A percentile compares a stretch with the other conserved stretches of the same genome.
These are phyloP conservation scores for Chaetomium globosum DNA, from an alignment of 2,329 filamentous ascomycete species.

Conservation along the genomic window DNA sequence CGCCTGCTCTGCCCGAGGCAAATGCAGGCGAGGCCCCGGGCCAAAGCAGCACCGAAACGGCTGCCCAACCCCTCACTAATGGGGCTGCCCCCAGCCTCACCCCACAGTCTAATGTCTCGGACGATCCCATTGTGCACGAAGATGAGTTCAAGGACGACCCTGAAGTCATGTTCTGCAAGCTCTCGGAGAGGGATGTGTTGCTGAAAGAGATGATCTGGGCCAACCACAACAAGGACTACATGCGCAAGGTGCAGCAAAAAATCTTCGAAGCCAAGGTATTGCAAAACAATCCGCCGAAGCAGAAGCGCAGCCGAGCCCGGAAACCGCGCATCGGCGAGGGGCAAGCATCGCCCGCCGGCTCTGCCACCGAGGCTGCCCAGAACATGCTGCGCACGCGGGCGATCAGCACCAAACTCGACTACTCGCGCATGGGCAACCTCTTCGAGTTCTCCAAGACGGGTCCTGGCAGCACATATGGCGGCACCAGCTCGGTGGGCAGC, in stretches of 20 bases:
- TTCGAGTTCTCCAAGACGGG: conserved; percentile 54
- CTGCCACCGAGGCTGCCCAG: conserved; percentile 69
- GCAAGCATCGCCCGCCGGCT: conserved; percentile 66
- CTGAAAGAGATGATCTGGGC: conserved; percentile 94
- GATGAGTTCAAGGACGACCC: conserved; percentile 88
- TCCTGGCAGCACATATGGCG: conserved; percentile 54
- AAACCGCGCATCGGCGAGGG: conserved; percentile 65
- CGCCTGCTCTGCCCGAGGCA: neutral
- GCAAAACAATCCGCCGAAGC: conserved; percentile 53
- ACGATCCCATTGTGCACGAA: conserved; percentile 69
- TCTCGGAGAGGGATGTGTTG: conserved; percentile 71
- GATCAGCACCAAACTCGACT: conserved; percentile 76
- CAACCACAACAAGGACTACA: conserved; percentile 90
- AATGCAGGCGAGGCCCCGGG: neutral
- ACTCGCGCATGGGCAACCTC: conserved; percentile 62
- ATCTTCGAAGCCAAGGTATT: conserved; percentile 72
- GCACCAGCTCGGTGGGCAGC: conserved; percentile 29
- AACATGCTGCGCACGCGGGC: conserved; percentile 68
- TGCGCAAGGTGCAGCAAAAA: conserved; percentile 84
- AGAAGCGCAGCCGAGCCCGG: conserved; percentile 53
- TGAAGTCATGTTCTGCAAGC: conserved; percentile 78
- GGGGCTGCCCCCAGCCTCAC: conserved; percentile 10
- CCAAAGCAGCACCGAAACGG: neutral
- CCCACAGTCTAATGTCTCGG: conserved; percentile 46
- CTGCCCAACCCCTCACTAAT: neutral